These are phyloP conservation scores for Chytriomyces hyalinus DNA, from an alignment of 192 early-diverging fungal genomes.

Conservation along the genomic window DNA sequence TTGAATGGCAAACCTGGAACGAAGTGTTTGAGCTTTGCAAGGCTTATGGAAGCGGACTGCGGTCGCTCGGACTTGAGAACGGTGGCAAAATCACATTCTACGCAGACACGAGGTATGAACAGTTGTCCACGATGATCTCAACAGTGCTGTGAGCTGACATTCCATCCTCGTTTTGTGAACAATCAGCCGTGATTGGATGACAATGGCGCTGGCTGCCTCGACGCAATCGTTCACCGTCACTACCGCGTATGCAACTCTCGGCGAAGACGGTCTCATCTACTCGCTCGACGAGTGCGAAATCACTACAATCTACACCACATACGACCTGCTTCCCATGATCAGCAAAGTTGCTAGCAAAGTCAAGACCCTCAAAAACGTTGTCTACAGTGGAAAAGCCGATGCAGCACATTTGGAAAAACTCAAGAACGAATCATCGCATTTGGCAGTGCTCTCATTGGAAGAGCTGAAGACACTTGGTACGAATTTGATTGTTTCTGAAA, in stretches of 20 bases:
- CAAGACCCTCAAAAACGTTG: constrained; percentile 67
- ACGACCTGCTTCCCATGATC: constrained; percentile 70
- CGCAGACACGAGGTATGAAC: constrained; percentile 46
- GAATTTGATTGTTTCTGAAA: background rate
- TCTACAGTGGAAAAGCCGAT: constrained; percentile 71
- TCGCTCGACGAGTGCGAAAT: constrained; percentile 85
- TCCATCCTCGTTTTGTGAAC: background rate
- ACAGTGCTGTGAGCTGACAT: background rate
- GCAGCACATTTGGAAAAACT: constrained; percentile 2
- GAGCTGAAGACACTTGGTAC: constrained; percentile 70
- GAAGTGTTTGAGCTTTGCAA: constrained; percentile 60
- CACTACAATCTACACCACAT: constrained; percentile 72
- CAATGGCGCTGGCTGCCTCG: constrained; percentile 67
- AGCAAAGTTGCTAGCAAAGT: constrained; percentile 62
- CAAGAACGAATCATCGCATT: constrained; percentile 1
- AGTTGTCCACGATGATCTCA: background rate
- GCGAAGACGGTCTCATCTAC: constrained; percentile 80
- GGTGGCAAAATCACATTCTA: constrained; percentile 56
- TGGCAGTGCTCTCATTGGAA: constrained; percentile 49
- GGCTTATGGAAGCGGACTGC: constrained; percentile 75
- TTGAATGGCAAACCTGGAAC: constrained; percentile 80
- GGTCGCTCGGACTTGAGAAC: constrained; percentile 62
- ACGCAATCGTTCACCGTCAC: constrained; percentile 76
- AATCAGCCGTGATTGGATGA: constrained; percentile 61
- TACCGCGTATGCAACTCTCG: constrained; percentile 79